Percentiles rank a stretch among this genome's conserved stretches.
phyloP scores from a whole-genome alignment of 768 basidiomycete genomes.

The Obba rivulosa region DNA sequence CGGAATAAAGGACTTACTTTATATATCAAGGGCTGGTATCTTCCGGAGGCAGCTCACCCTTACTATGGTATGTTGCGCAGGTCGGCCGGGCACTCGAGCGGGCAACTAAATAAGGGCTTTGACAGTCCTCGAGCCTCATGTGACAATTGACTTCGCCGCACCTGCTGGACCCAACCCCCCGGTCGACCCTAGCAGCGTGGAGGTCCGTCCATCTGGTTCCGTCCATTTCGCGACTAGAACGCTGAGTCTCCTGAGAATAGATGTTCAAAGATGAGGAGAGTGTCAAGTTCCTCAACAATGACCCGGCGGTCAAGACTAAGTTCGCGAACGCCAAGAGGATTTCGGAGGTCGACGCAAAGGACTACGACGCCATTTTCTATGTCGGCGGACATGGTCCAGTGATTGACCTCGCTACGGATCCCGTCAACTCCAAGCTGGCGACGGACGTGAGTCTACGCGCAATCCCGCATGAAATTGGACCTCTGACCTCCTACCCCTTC shows the following conservation, averaged over 20 bases:
- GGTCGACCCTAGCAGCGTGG: constrained; percentile 50
- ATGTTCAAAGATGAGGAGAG: constrained; percentile 50
- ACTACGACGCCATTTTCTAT: constrained; percentile 75
- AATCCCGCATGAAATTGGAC: too few relatives aligned
- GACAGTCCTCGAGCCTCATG: constrained; percentile 28
- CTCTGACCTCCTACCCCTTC: neutral
- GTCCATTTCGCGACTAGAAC: neutral
- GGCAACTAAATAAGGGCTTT: too few relatives aligned
- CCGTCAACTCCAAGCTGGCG: constrained; percentile 50
- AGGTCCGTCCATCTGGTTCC: constrained; percentile 30
- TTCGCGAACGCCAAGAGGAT: constrained; percentile 55
- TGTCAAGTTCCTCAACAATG: constrained; percentile 49
- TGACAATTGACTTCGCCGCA: constrained; percentile 39
- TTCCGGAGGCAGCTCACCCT: constrained; percentile 50
- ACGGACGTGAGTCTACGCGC: constrained; percentile 35
- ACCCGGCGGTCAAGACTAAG: constrained; percentile 45
- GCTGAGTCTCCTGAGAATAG: constrained; percentile 24
- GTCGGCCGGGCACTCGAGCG: too few relatives aligned
- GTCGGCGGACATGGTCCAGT: constrained; percentile 78
- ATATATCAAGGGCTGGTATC: constrained; percentile 59
- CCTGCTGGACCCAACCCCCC: constrained; percentile 61
- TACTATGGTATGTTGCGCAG: constrained; percentile 22
- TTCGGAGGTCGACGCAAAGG: constrained; percentile 46
- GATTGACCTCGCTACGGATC: constrained; percentile 60
- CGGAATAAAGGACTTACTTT: neutral